phyloP scores from a whole-genome alignment of 192 early-diverging fungal species.

The Umbelopsis ramanniana region DNA sequence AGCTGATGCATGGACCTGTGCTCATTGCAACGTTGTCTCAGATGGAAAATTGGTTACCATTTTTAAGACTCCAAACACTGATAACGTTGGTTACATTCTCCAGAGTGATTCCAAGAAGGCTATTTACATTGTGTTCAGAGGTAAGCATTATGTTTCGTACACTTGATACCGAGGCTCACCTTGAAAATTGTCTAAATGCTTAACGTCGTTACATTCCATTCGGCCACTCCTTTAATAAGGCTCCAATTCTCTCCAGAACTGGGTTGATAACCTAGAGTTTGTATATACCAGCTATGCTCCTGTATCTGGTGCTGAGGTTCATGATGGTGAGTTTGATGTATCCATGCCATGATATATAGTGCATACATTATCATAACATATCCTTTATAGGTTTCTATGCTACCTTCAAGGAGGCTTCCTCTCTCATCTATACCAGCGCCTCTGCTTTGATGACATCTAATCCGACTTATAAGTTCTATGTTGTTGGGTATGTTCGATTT shows the following conservation, averaged over 20 bases:
- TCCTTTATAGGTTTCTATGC: not conserved
- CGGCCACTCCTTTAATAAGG: not conserved
- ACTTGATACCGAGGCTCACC: no score
- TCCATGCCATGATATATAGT: not conserved
- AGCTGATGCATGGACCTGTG: not conserved
- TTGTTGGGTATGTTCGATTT: not conserved
- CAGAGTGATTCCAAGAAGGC: not conserved
- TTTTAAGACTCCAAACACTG: not conserved
- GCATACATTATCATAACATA: not conserved
- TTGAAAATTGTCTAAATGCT: no score
- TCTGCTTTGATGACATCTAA: not conserved
- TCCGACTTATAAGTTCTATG: not conserved
- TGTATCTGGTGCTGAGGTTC: not conserved
- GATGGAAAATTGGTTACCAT: not conserved
- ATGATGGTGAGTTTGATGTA: not conserved
- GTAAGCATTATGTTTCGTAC: not conserved
- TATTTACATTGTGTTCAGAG: not conserved
- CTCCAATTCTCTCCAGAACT: not conserved
- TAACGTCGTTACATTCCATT: no score
- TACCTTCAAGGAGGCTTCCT: not conserved
- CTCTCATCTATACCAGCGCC: not conserved
- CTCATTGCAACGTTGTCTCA: not conserved
- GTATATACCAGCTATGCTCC: not conserved
- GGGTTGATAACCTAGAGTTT: not conserved
- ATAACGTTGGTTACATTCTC: not conserved